Percentiles rank a stretch among this genome's conserved stretches.
These are phyloP conservation scores for Stagonosporopsis chrysanthemi DNA, from an alignment of 2,329 filamentous ascomycete genomes.

Conservation along the genomic window DNA sequence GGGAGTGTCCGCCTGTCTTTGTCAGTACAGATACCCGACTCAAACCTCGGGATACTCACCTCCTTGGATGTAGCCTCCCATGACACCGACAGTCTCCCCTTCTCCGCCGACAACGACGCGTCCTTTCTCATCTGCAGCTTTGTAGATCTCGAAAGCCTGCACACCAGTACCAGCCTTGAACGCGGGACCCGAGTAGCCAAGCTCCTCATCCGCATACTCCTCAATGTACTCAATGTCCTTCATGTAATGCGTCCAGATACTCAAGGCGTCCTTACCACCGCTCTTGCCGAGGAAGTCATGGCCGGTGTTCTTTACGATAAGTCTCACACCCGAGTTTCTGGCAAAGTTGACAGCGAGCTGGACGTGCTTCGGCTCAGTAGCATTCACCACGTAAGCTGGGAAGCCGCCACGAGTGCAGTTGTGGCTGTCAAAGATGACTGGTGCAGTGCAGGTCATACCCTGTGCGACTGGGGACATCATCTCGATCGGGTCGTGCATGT, in stretches of 20 bases:
- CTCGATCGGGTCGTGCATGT: conserved; percentile 47
- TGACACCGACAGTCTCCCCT: conserved; percentile 60
- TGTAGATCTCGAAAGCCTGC: conserved; percentile 62
- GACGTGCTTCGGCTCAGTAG: conserved; percentile 46
- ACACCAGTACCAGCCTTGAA: conserved; percentile 65
- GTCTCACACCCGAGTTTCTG: conserved; percentile 41
- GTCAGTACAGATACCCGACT: background rate
- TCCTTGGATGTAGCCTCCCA: conserved; percentile 54
- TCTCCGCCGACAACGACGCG: conserved; percentile 62
- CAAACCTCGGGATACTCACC: conserved; percentile 37
- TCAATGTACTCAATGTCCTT: conserved; percentile 47
- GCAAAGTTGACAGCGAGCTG: conserved; percentile 49
- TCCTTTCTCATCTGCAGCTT: conserved; percentile 56
- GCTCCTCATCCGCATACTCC: conserved; percentile 40
- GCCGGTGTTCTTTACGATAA: conserved; percentile 48
- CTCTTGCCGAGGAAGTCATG: conserved; percentile 49
- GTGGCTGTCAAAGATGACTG: conserved; percentile 43
- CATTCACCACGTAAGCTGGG: conserved; percentile 47
- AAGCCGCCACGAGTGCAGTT: conserved; percentile 49
- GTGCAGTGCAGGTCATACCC: conserved; percentile 48
- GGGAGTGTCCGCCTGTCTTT: conserved; percentile 57
- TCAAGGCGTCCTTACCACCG: conserved; percentile 44
- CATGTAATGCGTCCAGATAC: conserved; percentile 50
- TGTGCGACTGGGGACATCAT: conserved; percentile 49
- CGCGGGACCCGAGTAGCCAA: conserved; percentile 56